These are phyloP conservation scores for Tylopilus microsporus DNA, from an alignment of 1,284 basidiomycete genomes.

Conservation along the genomic window DNA sequence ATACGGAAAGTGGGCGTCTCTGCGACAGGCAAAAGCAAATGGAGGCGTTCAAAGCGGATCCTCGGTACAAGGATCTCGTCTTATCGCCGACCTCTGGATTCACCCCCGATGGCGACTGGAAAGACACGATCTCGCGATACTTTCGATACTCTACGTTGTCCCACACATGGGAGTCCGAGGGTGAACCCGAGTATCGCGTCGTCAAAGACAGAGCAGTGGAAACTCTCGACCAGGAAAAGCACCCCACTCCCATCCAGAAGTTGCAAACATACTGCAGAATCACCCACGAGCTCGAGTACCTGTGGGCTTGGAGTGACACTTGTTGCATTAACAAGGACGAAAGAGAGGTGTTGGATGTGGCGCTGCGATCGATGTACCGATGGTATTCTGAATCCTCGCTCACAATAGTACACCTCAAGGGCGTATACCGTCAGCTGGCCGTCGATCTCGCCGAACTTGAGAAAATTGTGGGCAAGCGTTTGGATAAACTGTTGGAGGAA, in stretches of 20 bases:
- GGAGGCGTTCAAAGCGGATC: conserved; percentile 4
- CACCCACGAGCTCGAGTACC: background rate
- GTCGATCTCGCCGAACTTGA: background rate
- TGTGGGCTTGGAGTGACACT: conserved; percentile 9
- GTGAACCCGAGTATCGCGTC: background rate
- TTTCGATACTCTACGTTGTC: conserved; percentile 6
- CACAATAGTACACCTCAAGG: conserved; percentile 10
- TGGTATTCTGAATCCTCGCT: conserved; percentile 7
- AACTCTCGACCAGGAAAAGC: background rate
- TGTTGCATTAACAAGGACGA: conserved; percentile 8
- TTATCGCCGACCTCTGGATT: background rate
- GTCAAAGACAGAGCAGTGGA: background rate
- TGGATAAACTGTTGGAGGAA: background rate
- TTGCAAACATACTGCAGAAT: conserved; percentile 2
- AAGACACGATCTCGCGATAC: background rate
- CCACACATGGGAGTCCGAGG: conserved; percentile 1
- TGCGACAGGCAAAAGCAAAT: conserved; percentile 4
- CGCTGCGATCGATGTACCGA: conserved; percentile 7
- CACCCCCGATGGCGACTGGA: background rate
- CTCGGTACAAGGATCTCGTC: conserved; percentile 1
- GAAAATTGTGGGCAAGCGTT: background rate
- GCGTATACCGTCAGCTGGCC: background rate
- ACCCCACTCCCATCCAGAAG: background rate
- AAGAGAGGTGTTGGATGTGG: background rate
- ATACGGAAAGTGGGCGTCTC: background rate